phyloP scores from a whole-genome alignment of 2,329 filamentous ascomycete species.

The Periglandula ipomoeae region DNA sequence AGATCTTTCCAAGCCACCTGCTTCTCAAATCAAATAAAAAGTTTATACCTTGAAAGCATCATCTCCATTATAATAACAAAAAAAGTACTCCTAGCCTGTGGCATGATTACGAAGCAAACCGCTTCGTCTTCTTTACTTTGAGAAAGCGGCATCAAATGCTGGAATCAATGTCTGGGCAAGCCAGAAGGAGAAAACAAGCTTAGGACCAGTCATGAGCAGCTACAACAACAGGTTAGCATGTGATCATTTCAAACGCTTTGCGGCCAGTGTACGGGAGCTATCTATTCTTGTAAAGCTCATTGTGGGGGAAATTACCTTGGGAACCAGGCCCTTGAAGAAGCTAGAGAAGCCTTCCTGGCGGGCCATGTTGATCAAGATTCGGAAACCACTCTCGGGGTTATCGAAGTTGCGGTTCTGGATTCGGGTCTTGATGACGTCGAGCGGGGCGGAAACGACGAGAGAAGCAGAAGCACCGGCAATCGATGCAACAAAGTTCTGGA shows the following conservation, averaged over 20 bases:
- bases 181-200: constrained; percentile 99
- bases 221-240: constrained; percentile 18
- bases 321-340: constrained; percentile 97
- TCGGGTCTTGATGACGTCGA: constrained; percentile 96
- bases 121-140: background rate
- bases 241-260: constrained; percentile 10
- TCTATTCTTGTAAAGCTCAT: background rate
- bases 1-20: background rate
- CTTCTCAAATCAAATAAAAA: background rate
- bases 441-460: constrained; percentile 88
- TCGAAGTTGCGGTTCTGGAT: constrained; percentile 99
- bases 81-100: background rate
- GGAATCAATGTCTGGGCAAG: constrained; percentile 96
- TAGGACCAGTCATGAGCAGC: constrained; percentile 97
- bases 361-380: constrained; percentile 86
- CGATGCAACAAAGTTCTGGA: constrained; percentile 94
- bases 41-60: background rate
- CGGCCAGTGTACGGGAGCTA: constrained; percentile 1
- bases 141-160: constrained; percentile 57
- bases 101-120: background rate
- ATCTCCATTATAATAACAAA: background rate
- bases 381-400: constrained; percentile 88
- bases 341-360: constrained; percentile 75
- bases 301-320: constrained; percentile 50
- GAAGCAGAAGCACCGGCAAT: constrained; percentile 92